Base-by-base conservation (phyloP, 129 eudicot species). In the Smallanthus sonchifolius region DNA sequence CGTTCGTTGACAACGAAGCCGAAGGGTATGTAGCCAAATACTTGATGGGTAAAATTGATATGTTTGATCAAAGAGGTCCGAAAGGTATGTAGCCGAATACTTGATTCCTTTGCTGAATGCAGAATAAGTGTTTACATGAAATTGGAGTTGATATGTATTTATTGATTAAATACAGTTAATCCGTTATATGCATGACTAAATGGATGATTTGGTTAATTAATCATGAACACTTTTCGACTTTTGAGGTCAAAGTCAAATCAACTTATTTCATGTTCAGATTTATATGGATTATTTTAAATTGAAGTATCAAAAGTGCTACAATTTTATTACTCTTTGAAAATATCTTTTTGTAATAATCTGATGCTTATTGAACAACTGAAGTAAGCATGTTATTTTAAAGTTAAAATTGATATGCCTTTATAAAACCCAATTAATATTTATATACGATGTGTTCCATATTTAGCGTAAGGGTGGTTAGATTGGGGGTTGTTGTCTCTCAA, bases 21-120 rank as follows among this genome's bases (percentile, higher is more conserved):
- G 30, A 24, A 24, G 5, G 45, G 5, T 40, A 92, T 75, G 84
- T 86, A 40, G 96, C 98, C 0, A 95, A 89, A 69, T 89, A 89
- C 79, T 24, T 24, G 30, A 24, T 24, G 30, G 30, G 30, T 24
- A 24, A 24, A 24, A 24, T 24, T 24, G 45, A 40, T n/a, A n/a
- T 24, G 30, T 24, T 24, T 24, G 30, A 24, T 24, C 45, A 40
- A 40, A 4, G 45, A 40, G 7, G 45, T 24, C 45, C 9, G 9
- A 40, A 40, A 8, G 45, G 10, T 40, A 40, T 40, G 45, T 40
- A 40, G 8, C 45, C 5, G 45, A 40, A 8, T 40, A 40, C 30
- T 24, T 24, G 30, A 24, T 24, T 24, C 30, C 30, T 24, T 24
- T 24, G 30, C 1, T 24, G 30, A 24, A 24, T 24, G 30, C 30